These are phyloP conservation scores for Neurospora cerealis DNA, from an alignment of 495 filamentous ascomycete genomes.

Conservation along the genomic window DNA sequence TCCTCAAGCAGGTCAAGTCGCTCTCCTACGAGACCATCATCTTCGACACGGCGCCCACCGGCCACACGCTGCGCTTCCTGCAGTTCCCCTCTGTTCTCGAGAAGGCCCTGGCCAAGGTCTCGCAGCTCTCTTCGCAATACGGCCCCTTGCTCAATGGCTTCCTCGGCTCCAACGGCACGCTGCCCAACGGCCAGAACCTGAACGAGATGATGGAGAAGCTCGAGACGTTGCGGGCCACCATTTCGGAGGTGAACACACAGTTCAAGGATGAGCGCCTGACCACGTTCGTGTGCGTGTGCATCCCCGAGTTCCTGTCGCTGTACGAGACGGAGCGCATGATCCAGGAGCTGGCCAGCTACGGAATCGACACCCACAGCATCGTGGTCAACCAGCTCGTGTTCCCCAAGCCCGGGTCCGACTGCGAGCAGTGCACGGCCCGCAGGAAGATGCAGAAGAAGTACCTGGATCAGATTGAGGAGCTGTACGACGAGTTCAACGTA, in stretches of 20 bases:
- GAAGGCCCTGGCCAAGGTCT: slow-evolving; percentile 94
- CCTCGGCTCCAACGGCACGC: slow-evolving; percentile 65
- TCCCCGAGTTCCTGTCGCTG: slow-evolving; percentile 91
- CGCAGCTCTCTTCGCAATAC: slow-evolving; percentile 86
- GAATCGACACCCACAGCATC: slow-evolving; percentile 93
- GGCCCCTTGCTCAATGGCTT: slow-evolving; percentile 93
- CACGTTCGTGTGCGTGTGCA: slow-evolving; percentile 97
- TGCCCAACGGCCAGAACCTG: slow-evolving; percentile 86
- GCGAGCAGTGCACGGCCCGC: slow-evolving; percentile 90
- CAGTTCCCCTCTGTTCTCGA: slow-evolving; percentile 98
- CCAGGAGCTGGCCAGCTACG: slow-evolving; percentile 86
- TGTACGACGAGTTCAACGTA: slow-evolving; percentile 99
- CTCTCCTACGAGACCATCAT: slow-evolving; percentile 97
- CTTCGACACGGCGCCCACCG: slow-evolving; percentile 98
- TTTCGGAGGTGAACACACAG: slow-evolving; percentile 90
- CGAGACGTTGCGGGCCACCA: slow-evolving; percentile 84
- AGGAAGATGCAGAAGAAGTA: slow-evolving; percentile 99
- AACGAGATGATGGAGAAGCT: slow-evolving; percentile 88
- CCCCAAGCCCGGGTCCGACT: slow-evolving; percentile 74
- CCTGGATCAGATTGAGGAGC: slow-evolving; percentile 93
- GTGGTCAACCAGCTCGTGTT: slow-evolving; percentile 98
- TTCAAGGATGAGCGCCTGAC: slow-evolving; percentile 96
- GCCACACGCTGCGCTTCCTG: slow-evolving; percentile 96
- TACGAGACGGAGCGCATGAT: slow-evolving; percentile 99
- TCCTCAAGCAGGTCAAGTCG: slow-evolving; percentile 98